Conservation (phyloP, 1,284 basidiomycete genomes). For the Trichosporon sp. region DNA sequence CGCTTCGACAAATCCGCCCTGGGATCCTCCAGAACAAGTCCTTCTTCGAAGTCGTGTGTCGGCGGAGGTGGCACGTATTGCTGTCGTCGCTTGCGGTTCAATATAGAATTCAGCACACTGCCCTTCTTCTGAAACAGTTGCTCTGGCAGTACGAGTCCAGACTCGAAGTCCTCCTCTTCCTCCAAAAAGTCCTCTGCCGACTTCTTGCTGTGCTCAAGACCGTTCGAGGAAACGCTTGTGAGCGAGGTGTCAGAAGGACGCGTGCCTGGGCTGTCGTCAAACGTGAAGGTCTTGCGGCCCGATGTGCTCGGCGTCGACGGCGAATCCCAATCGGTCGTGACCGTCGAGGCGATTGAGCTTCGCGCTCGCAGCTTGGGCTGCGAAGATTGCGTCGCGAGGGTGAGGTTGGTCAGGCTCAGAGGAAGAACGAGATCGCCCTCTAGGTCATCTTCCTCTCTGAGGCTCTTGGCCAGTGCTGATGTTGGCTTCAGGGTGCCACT, state of each 20-base stretch:
- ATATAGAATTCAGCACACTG: slow-evolving; percentile 48
- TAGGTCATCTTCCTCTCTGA: slow-evolving; percentile 32
- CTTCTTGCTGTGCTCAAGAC: slow-evolving; percentile 30
- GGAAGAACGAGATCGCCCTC: slow-evolving; percentile 52
- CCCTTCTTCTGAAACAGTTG: slow-evolving; percentile 44
- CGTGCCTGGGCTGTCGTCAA: background rate
- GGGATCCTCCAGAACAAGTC: slow-evolving; percentile 51
- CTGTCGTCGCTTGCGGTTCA: slow-evolving; percentile 51
- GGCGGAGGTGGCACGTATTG: slow-evolving; percentile 36
- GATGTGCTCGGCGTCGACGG: slow-evolving; percentile 32
- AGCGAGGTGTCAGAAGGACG: slow-evolving; percentile 36
- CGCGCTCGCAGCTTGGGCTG: slow-evolving; percentile 35
- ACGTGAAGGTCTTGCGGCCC: slow-evolving; percentile 30
- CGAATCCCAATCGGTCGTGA: slow-evolving; percentile 37
- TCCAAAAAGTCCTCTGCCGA: slow-evolving; percentile 26
- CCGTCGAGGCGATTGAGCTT: slow-evolving; percentile 41
- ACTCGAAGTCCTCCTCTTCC: slow-evolving; percentile 51
- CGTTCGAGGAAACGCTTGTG: slow-evolving; percentile 40
- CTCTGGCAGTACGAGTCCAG: slow-evolving; percentile 47
- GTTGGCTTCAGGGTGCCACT: slow-evolving; percentile 8
- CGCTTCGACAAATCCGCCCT: slow-evolving; percentile 46
- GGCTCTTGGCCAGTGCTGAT: background rate
- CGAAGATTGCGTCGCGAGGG: slow-evolving; percentile 41
- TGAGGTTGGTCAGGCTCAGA: slow-evolving; percentile 48
- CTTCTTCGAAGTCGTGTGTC: slow-evolving; percentile 49